phyloP scores from a whole-genome alignment of 768 basidiomycete genomes.

The Lentinula sp. region DNA sequence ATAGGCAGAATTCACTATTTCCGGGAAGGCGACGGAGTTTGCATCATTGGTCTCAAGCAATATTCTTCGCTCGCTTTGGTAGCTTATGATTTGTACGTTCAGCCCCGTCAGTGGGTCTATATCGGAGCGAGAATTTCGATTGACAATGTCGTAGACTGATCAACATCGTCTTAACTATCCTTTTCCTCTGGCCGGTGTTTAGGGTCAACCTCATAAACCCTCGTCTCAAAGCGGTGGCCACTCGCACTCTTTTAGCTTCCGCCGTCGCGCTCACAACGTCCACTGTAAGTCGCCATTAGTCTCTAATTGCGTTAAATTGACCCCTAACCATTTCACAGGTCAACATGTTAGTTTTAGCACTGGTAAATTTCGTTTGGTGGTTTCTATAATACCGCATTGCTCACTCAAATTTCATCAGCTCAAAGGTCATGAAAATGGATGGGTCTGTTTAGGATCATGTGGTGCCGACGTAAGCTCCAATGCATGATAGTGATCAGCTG shows the following conservation, averaged over 20 bases:
- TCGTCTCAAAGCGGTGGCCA: neutral
- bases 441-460: neutral
- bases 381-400: no score
- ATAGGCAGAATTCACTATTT: neutral
- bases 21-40: neutral
- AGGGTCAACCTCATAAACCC: neutral
- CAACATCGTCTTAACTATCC: neutral
- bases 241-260: neutral
- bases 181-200: conserved; percentile 3
- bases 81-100: conserved; percentile 1
- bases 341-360: neutral
- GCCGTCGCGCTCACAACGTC: neutral
- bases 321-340: neutral
- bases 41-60: neutral
- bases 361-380: neutral
- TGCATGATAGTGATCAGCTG: no score
- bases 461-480: neutral
- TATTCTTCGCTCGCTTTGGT: neutral
- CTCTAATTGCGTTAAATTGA: neutral
- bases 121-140: neutral
- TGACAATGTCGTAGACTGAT: neutral
- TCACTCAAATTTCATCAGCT: neutral
- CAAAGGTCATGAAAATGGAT: neutral
- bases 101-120: neutral
- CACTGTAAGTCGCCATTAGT: neutral